phyloP scores from a whole-genome alignment of 1,284 basidiomycete genomes.

The Stygiomarasmius scandens region DNA sequence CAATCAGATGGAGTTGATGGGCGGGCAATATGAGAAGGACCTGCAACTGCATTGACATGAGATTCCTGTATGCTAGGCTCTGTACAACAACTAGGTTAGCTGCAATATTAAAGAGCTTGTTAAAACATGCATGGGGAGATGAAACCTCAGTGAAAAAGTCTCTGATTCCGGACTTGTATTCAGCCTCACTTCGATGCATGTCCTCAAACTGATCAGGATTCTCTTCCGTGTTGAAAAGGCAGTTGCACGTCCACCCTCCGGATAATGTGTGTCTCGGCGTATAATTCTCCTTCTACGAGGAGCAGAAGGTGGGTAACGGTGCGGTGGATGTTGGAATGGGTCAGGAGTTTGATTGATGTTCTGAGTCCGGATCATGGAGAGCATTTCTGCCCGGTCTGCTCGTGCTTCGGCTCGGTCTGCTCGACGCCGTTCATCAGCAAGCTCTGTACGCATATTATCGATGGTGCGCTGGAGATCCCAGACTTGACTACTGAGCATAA shows the following conservation, averaged over 20 bases:
- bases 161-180: background rate
- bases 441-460: constrained; percentile 14
- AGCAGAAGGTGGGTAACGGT: background rate
- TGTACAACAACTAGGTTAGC: too few relatives aligned
- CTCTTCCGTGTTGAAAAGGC: background rate
- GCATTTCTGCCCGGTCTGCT: constrained; percentile 12
- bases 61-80: too few relatives aligned
- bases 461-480: constrained; percentile 16
- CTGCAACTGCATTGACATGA: too few relatives aligned
- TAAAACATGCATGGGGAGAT: too few relatives aligned
- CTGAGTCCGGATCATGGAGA: background rate
- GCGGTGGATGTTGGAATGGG: background rate
- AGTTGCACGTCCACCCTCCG: constrained; percentile 3
- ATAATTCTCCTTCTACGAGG: background rate
- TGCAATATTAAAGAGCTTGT: too few relatives aligned
- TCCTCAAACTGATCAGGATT: background rate
- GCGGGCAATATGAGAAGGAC: too few relatives aligned
- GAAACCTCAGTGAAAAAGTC: background rate
- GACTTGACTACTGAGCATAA: constrained; percentile 20
- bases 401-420: constrained; percentile 10
- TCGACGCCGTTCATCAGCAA: constrained; percentile 12
- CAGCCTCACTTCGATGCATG: background rate
- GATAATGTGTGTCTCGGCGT: constrained; percentile 9
- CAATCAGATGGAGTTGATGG: too few relatives aligned
- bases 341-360: background rate